Evolutionary conservation across 345 rosid species (phyloP).

Genomic region (Salix dunnii): DNA sequence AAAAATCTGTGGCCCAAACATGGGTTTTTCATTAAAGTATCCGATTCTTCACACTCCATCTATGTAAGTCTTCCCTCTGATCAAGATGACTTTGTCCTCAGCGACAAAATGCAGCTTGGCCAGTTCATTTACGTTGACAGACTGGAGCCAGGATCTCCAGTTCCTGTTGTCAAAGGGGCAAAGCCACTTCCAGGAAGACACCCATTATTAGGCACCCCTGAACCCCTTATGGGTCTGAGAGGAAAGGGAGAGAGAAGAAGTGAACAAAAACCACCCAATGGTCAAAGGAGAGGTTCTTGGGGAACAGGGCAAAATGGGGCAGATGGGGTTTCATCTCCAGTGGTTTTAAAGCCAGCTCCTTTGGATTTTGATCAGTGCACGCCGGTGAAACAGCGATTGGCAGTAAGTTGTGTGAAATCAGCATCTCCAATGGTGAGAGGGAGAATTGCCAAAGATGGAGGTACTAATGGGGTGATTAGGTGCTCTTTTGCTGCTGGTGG

Average conservation of each 20-base stretch:
- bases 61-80: constrained; percentile 85
- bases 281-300: constrained; percentile 85
- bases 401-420: constrained; percentile 27
- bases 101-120: constrained; percentile 91
- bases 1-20: constrained; percentile 81
- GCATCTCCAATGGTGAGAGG: constrained; percentile 63
- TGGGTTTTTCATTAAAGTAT: constrained; percentile 88
- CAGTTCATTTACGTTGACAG: constrained; percentile 83
- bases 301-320: constrained; percentile 42
- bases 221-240: constrained; percentile 71
- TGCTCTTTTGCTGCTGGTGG: constrained; percentile 75
- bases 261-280: constrained; percentile 36
- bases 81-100: constrained; percentile 75
- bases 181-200: constrained; percentile 92
- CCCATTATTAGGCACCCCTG: constrained; percentile 83
- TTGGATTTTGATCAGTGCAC: constrained; percentile 86
- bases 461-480: constrained; percentile 40
- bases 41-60: constrained; percentile 88
- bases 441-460: constrained; percentile 38
- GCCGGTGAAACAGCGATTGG: constrained; percentile 53
- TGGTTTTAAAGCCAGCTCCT: constrained; percentile 70
- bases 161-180: constrained; percentile 75
- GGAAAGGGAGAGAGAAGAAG: constrained; percentile 42
- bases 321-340: constrained; percentile 50
- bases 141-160: constrained; percentile 89